Conservation (phyloP, 1,284 basidiomycete genomes). For the Ustilago curta region DNA sequence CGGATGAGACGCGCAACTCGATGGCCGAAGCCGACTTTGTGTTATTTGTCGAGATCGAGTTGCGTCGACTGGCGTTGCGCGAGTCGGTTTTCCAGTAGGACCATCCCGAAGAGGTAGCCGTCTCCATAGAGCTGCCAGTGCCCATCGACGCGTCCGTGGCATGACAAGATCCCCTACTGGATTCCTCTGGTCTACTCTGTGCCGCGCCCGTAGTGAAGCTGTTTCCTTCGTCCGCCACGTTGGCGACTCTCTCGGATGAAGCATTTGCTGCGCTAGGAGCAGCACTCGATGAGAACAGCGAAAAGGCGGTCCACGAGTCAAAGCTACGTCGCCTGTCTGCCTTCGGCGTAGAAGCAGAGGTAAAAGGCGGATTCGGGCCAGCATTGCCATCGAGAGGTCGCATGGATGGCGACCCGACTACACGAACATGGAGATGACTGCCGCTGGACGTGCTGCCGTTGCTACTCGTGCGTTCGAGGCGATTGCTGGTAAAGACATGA, state of each 20-base stretch:
- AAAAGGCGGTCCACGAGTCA: constrained; percentile 36
- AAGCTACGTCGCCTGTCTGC: constrained; percentile 23
- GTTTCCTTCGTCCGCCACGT: not conserved
- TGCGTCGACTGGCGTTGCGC: constrained; percentile 7
- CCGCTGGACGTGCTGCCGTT: constrained; percentile 26
- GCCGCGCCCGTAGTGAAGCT: no score
- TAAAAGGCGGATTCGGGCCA: constrained; percentile 5
- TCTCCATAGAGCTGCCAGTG: constrained; percentile 7
- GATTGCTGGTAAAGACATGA: constrained; percentile 4
- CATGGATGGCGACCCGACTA: constrained; percentile 24
- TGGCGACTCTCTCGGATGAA: not conserved
- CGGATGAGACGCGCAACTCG: no score
- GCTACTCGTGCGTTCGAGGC: constrained; percentile 30
- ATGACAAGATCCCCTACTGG: not conserved
- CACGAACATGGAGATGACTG: constrained; percentile 28
- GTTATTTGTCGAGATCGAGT: constrained; percentile 8
- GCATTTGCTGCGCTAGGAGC: not conserved
- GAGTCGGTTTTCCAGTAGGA: constrained; percentile 13
- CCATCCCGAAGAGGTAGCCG: constrained; percentile 15
- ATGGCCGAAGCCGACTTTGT: not conserved
- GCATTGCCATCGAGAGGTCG: not conserved
- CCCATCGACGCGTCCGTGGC: constrained; percentile 5
- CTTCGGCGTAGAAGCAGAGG: constrained; percentile 9
- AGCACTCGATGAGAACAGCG: constrained; percentile 23
- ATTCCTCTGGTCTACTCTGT: not conserved